phyloP scores from a whole-genome alignment of 805 yeast genomes.

The Candida ulmi region DNA sequence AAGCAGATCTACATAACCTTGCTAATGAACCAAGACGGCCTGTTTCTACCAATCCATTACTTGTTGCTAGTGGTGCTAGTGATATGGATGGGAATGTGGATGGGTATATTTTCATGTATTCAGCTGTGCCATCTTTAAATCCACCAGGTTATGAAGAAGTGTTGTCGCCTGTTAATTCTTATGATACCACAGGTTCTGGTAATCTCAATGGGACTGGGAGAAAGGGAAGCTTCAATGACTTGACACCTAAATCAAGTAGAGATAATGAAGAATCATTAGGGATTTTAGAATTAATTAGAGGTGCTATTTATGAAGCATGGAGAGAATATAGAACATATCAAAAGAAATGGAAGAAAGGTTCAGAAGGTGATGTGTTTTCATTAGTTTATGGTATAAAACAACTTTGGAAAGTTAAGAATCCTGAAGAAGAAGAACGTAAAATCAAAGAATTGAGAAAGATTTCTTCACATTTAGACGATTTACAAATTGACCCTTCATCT shows the following conservation, averaged over 20 bases:
- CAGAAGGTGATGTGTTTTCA: constrained; percentile 64
- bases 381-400: constrained; percentile 51
- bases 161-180: constrained; percentile 10
- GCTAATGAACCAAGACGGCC: constrained; percentile 59
- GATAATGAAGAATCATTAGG: constrained; percentile 14
- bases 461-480: constrained; percentile 25
- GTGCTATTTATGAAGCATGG: constrained; percentile 70
- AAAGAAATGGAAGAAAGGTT: constrained; percentile 53
- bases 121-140: constrained; percentile 55
- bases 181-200: not conserved
- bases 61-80: constrained; percentile 76
- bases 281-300: constrained; percentile 39
- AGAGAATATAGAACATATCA: constrained; percentile 53
- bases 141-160: constrained; percentile 52
- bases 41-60: constrained; percentile 58
- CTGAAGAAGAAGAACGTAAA: constrained; percentile 26
- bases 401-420: constrained; percentile 43
- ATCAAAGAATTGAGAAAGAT: constrained; percentile 25
- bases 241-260: constrained; percentile 1
- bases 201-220: too few relatives aligned
- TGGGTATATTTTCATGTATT: constrained; percentile 66
- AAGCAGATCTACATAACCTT: constrained; percentile 52
- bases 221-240: not conserved
- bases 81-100: constrained; percentile 72
- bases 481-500: constrained; percentile 29